These are phyloP conservation scores for Niebla homalea DNA, from an alignment of 495 filamentous ascomycete genomes.

Conservation along the genomic window DNA sequence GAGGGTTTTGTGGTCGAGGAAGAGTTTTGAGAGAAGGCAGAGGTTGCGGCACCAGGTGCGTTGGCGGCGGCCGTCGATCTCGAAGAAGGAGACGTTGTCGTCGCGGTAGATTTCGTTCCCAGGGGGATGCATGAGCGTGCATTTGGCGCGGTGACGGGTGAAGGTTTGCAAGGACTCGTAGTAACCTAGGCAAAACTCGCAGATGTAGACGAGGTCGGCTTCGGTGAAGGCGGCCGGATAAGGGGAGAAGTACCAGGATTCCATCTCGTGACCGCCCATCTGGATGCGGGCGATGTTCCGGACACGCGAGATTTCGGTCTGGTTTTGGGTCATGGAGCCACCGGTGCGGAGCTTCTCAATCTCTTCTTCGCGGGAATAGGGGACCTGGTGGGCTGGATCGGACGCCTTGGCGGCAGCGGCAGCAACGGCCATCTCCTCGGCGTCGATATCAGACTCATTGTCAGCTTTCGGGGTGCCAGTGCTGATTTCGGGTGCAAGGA, in stretches of 20 bases:
- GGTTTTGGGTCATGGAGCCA: conserved; percentile 97
- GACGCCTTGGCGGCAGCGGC: conserved; percentile 35
- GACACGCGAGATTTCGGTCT: conserved; percentile 90
- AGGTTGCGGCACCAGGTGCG: conserved; percentile 94
- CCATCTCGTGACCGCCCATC: conserved; percentile 82
- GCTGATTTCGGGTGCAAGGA: conserved; percentile 32
- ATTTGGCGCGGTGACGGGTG: conserved; percentile 74
- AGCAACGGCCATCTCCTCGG: conserved; percentile 52
- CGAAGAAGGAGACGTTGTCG: conserved; percentile 87
- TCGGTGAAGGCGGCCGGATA: conserved; percentile 83
- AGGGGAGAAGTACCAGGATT: conserved; percentile 98
- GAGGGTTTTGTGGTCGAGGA: conserved; percentile 97
- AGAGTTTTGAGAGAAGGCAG: conserved; percentile 86
- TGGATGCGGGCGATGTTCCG: conserved; percentile 86
- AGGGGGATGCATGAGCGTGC: conserved; percentile 81
- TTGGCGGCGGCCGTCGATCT: conserved; percentile 92
- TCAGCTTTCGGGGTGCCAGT: conserved; percentile 42
- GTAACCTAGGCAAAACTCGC: conserved; percentile 93
- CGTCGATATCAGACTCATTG: conserved; percentile 44
- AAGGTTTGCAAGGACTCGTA: conserved; percentile 70
- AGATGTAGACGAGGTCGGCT: conserved; percentile 82
- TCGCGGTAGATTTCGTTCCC: conserved; percentile 98
- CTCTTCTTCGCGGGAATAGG: conserved; percentile 78
- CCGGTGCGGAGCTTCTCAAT: conserved; percentile 88
- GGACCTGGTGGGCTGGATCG: conserved; percentile 28